Conservation (phyloP, 345 rosid genomes). For the Murraya koenigii region DNA sequence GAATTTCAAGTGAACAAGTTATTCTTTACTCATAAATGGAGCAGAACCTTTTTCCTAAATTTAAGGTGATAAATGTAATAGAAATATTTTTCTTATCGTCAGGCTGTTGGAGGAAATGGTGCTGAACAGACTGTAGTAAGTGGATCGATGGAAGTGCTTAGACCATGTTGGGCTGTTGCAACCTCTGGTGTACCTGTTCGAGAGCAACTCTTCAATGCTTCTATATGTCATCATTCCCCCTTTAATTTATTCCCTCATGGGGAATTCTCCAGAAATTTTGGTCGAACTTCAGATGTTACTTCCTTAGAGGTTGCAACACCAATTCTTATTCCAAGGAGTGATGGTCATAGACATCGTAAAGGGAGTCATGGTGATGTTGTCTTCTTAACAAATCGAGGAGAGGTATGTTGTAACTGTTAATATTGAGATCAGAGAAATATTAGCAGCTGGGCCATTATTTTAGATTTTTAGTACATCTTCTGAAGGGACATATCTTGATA, state of each 20-base stretch:
- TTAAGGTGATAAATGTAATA: background rate
- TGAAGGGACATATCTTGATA: background rate
- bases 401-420: constrained; percentile 48
- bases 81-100: constrained; percentile 22
- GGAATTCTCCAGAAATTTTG: constrained; percentile 67
- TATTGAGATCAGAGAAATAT: background rate
- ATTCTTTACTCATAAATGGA: background rate
- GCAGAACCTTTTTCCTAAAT: background rate
- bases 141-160: constrained; percentile 79
- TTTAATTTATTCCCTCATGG: constrained; percentile 83
- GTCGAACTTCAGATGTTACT: constrained; percentile 54
- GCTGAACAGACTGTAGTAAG: constrained; percentile 77
- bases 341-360: constrained; percentile 76
- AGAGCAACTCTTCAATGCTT: constrained; percentile 94
- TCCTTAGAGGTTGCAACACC: constrained; percentile 94
- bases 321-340: constrained; percentile 79
- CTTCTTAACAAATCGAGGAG: constrained; percentile 95
- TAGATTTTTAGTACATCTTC: background rate
- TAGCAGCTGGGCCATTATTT: background rate
- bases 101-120: constrained; percentile 97
- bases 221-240: constrained; percentile 82
- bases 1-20: background rate
- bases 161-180: constrained; percentile 95
- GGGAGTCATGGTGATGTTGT: constrained; percentile 91
- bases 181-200: constrained; percentile 96